These are phyloP conservation scores for Leishmania martiniquensis DNA, from an alignment of 208 protist species.

Conservation along the genomic window DNA sequence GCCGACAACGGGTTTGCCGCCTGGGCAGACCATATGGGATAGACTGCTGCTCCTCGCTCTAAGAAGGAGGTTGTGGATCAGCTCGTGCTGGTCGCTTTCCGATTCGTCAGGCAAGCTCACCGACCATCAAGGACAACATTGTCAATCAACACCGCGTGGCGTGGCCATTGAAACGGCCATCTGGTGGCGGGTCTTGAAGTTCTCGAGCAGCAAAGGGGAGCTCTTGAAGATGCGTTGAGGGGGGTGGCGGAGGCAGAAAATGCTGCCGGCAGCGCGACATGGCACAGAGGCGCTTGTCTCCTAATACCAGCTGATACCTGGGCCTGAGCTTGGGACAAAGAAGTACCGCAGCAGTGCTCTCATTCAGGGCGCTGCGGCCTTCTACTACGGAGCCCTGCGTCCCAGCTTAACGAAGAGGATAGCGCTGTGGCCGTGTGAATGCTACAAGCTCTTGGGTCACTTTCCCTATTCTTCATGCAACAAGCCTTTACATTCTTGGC, in stretches of 20 bases:
- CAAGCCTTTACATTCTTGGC: no score
- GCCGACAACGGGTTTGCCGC: neutral
- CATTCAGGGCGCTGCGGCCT: no score
- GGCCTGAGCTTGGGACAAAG: neutral
- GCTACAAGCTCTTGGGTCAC: no score
- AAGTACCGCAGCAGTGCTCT: neutral
- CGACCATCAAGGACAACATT: neutral
- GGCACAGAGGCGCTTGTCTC: neutral
- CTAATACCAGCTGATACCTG: neutral
- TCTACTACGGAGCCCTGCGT: no score
- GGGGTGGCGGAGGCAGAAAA: rapidly evolving
- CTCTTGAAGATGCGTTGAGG: neutral
- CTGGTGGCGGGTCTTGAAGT: no score
- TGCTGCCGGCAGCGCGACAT: neutral
- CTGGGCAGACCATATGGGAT: neutral
- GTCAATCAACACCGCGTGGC: neutral
- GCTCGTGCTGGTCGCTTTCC: neutral
- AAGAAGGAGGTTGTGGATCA: neutral
- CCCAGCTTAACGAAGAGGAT: no score
- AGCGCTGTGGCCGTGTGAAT: no score
- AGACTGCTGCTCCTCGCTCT: no score
- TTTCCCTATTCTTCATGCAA: no score
- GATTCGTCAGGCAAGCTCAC: neutral
- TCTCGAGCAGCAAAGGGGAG: neutral
- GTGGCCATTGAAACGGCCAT: neutral